Percentiles rank a stretch among this genome's conserved stretches.
These are phyloP conservation scores for Cercospora sojina DNA, from an alignment of 2,329 filamentous ascomycete species.

Conservation along the genomic window DNA sequence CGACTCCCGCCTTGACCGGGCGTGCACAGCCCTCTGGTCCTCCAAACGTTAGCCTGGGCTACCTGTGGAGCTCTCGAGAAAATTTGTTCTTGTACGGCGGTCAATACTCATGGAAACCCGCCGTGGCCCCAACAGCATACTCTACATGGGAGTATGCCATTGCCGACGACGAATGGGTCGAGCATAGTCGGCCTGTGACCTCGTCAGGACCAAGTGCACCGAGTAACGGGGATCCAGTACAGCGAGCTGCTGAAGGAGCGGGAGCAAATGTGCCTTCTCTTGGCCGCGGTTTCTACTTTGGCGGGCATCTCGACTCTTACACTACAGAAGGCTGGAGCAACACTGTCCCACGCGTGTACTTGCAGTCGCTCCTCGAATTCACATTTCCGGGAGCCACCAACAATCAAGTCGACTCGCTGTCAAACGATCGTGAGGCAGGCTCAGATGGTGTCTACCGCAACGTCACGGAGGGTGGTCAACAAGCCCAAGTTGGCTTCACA, in stretches of 20 bases:
- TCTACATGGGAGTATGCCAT: slow-evolving; percentile 72
- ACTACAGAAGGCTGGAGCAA: slow-evolving; percentile 68
- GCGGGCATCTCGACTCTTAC: slow-evolving; percentile 68
- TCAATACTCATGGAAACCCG: slow-evolving; percentile 65
- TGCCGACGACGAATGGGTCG: slow-evolving; percentile 57
- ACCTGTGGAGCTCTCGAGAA: slow-evolving; percentile 70
- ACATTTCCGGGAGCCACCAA: slow-evolving; percentile 71
- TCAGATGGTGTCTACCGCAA: slow-evolving; percentile 67
- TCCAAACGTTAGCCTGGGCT: slow-evolving; percentile 69
- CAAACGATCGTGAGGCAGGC: slow-evolving; percentile 56
- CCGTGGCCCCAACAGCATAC: slow-evolving; percentile 56
- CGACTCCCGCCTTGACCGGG: slow-evolving; percentile 61
- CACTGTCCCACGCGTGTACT: slow-evolving; percentile 62
- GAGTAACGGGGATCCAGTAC: slow-evolving; percentile 55
- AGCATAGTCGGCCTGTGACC: slow-evolving; percentile 61
- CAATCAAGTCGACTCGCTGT: slow-evolving; percentile 58
- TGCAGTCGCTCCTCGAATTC: slow-evolving; percentile 73
- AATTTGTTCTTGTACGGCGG: slow-evolving; percentile 73
- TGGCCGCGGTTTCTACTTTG: slow-evolving; percentile 75
- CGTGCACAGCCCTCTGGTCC: slow-evolving; percentile 66
- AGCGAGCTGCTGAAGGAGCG: slow-evolving; percentile 71
- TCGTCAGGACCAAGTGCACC: slow-evolving; percentile 64
- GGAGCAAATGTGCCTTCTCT: slow-evolving; percentile 68
- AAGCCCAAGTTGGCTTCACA: slow-evolving; percentile 65
- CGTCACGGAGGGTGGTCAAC: slow-evolving; percentile 69